A percentile compares a stretch with the other conserved stretches of the same genome.
Evolutionary conservation across 1,139 yeast genomes (phyloP).

Genomic region (Nadsonia starkeyi-henricii): DNA sequence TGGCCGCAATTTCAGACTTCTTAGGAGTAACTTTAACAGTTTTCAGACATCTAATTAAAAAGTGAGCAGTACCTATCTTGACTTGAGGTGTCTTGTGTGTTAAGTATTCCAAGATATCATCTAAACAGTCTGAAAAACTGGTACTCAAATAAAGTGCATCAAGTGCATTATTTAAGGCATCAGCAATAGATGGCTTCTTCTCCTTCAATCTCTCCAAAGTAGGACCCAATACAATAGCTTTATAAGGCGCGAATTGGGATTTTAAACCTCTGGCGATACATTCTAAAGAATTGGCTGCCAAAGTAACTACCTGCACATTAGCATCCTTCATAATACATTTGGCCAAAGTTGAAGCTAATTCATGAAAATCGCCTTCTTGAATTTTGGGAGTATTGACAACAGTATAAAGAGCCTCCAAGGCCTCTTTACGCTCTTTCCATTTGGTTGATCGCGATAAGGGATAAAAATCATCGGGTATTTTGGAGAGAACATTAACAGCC

Average conservation of each 20-base stretch:
- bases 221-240: constrained; percentile 40
- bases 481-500: constrained; percentile 47
- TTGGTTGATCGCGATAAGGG: constrained; percentile 44
- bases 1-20: constrained; percentile 38
- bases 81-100: constrained; percentile 76
- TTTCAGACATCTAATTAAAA: constrained; percentile 49
- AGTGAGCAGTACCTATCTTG: constrained; percentile 54
- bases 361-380: constrained; percentile 53
- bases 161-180: constrained; percentile 50
- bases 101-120: constrained; percentile 45
- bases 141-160: constrained; percentile 43
- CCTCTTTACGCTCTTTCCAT: constrained; percentile 92
- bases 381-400: constrained; percentile 33
- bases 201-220: constrained; percentile 78
- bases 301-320: constrained; percentile 72
- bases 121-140: constrained; percentile 44
- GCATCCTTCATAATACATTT: constrained; percentile 70
- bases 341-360: constrained; percentile 45
- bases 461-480: constrained; percentile 51
- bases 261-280: constrained; percentile 56
- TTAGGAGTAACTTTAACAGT: constrained; percentile 38
- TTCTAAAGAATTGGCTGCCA: constrained; percentile 60
- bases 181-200: constrained; percentile 66
- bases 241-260: constrained; percentile 40
- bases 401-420: constrained; percentile 50